These are phyloP conservation scores for Huiozyma sinensis DNA, from an alignment of 805 yeast species.

Conservation along the genomic window DNA sequence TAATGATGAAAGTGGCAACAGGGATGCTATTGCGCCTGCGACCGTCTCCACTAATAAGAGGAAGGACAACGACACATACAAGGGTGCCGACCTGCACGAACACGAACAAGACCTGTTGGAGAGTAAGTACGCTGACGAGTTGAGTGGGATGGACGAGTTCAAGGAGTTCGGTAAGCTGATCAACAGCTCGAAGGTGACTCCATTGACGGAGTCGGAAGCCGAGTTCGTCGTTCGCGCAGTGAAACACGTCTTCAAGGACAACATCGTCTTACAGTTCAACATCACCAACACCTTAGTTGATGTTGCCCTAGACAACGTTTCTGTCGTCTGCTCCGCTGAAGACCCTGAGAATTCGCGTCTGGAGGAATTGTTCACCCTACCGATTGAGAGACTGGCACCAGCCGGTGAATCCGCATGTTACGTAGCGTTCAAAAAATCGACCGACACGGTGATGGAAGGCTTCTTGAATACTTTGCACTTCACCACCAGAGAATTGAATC, in stretches of 20 bases:
- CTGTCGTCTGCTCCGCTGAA: slow-evolving; percentile 58
- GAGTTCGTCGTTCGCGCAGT: slow-evolving; percentile 82
- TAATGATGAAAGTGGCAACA: slow-evolving; percentile 19
- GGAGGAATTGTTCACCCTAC: slow-evolving; percentile 61
- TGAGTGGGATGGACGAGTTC: slow-evolving; percentile 63
- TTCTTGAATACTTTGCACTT: slow-evolving; percentile 63
- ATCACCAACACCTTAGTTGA: slow-evolving; percentile 78
- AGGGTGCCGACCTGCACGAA: slow-evolving; percentile 23
- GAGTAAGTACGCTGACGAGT: slow-evolving; percentile 60
- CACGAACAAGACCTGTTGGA: slow-evolving; percentile 33
- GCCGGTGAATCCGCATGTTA: slow-evolving; percentile 63
- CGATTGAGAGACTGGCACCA: slow-evolving; percentile 64
- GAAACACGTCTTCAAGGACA: slow-evolving; percentile 70
- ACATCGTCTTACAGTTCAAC: slow-evolving; percentile 70
- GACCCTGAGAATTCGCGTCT: slow-evolving; percentile 35
- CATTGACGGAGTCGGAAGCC: slow-evolving; percentile 83
- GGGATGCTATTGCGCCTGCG: slow-evolving; percentile 7
- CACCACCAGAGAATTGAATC: slow-evolving; percentile 69
- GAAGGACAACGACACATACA: slow-evolving; percentile 14
- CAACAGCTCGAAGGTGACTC: slow-evolving; percentile 52
- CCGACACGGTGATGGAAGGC: slow-evolving; percentile 35
- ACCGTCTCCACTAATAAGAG: slow-evolving; percentile 13
- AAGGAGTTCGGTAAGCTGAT: slow-evolving; percentile 62
- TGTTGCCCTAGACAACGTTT: slow-evolving; percentile 64
- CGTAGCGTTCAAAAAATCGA: slow-evolving; percentile 57